Conservation (phyloP, 306 rosid species). For the Cucurbita maxima region DNA sequence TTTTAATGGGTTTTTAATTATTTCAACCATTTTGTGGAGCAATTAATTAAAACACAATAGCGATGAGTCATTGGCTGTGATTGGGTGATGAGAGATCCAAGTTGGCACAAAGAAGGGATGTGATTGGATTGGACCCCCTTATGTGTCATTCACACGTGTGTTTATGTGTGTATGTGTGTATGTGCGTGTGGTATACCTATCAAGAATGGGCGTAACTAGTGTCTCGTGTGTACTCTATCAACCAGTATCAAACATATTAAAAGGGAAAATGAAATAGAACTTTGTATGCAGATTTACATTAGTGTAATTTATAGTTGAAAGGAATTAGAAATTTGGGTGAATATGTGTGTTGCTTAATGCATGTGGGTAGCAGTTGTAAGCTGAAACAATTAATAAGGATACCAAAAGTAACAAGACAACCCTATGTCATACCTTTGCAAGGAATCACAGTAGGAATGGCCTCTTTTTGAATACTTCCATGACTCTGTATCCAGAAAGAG, state of each 20-base stretch:
- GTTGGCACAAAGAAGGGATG: background rate
- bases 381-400: background rate
- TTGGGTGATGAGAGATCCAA: background rate
- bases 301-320: background rate
- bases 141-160: background rate
- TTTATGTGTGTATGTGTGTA: background rate
- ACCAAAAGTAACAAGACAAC: background rate
- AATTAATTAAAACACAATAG: background rate
- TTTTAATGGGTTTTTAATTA: background rate
- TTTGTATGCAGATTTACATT: too few relatives aligned
- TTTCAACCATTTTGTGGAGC: background rate
- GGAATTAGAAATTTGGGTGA: background rate
- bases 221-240: too few relatives aligned
- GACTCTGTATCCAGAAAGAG: background rate
- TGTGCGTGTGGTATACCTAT: too few relatives aligned
- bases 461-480: background rate
- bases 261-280: background rate
- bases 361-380: background rate
- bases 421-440: background rate
- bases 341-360: background rate
- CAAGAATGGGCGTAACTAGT: too few relatives aligned
- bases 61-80: background rate
- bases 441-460: background rate
- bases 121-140: background rate
- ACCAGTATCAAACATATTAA: too few relatives aligned